These are phyloP conservation scores for Lactifluus piperatus DNA, from an alignment of 768 basidiomycete genomes.

Conservation along the genomic window DNA sequence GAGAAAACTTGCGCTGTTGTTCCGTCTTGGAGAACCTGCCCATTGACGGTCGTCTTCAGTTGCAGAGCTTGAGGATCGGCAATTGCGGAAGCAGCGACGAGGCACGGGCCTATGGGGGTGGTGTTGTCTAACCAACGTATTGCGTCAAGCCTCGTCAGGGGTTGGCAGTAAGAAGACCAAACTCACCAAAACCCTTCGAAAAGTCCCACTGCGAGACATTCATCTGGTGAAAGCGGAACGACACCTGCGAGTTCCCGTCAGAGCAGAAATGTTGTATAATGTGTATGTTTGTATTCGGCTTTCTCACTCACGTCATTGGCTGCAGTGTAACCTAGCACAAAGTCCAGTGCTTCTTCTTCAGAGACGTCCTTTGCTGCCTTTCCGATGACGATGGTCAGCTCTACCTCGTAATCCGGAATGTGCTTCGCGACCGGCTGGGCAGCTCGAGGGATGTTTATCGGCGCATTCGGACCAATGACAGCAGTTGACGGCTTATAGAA, in stretches of 20 bases:
- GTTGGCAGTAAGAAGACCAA: neutral
- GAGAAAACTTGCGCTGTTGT: constrained; percentile 53
- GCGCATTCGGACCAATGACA: constrained; percentile 61
- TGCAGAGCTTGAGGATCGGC: constrained; percentile 56
- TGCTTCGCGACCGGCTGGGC: constrained; percentile 65
- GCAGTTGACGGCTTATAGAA: constrained; percentile 73
- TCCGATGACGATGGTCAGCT: constrained; percentile 76
- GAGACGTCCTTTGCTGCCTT: constrained; percentile 73
- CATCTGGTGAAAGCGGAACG: constrained; percentile 77
- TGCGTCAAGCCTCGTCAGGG: neutral
- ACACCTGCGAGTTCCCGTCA: constrained; percentile 38
- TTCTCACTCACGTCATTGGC: constrained; percentile 57
- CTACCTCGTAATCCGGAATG: constrained; percentile 76
- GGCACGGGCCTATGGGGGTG: constrained; percentile 72
- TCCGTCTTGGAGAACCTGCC: constrained; percentile 61
- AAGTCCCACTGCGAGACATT: constrained; percentile 81
- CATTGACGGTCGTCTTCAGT: constrained; percentile 61
- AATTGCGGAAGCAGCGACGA: constrained; percentile 58
- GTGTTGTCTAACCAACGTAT: constrained; percentile 40
- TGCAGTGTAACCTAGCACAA: constrained; percentile 75
- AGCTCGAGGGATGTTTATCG: constrained; percentile 54
- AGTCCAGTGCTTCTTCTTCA: constrained; percentile 74
- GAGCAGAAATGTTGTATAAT: neutral
- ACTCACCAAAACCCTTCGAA: constrained; percentile 76
- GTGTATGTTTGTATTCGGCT: constrained; percentile 4